phyloP scores from a whole-genome alignment of 83 land plant species.

The Thuja plicata region DNA sequence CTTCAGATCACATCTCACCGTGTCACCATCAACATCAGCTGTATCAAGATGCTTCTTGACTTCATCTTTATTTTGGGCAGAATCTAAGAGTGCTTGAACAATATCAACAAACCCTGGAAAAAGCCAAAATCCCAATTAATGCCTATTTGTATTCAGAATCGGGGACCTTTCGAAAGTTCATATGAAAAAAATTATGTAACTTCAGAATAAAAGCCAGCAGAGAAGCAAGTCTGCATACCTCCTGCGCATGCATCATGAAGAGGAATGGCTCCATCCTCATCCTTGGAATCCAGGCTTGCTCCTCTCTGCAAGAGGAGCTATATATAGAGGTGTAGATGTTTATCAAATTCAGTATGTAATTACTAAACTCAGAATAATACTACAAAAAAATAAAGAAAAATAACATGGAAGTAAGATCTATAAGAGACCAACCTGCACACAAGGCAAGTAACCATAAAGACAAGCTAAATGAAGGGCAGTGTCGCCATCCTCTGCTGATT shows the following conservation, averaged over 20 bases:
- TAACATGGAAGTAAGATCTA: neutral
- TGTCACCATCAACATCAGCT: constrained; percentile 80
- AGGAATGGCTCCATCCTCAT: constrained; percentile 91
- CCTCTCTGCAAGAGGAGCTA: constrained; percentile 77
- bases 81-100: constrained; percentile 54
- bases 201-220: neutral
- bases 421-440: constrained; percentile 56
- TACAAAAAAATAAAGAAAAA: neutral
- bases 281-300: constrained; percentile 65
- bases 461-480: constrained; percentile 73
- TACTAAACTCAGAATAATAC: neutral
- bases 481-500: constrained; percentile 76
- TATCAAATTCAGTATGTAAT: neutral
- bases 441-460: constrained; percentile 64
- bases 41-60: constrained; percentile 61
- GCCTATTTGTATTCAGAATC: constrained; percentile 3
- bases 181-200: neutral
- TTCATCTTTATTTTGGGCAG: constrained; percentile 32
- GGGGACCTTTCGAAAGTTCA: neutral
- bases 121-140: constrained; percentile 1
- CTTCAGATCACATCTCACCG: constrained; percentile 36
- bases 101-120: constrained; percentile 67
- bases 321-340: neutral
- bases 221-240: constrained; percentile 36
- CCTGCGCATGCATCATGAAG: constrained; percentile 96